Evolutionary conservation across 2,329 filamentous ascomycete genomes (phyloP).

Genomic region (Aspergillus floridensis): DNA sequence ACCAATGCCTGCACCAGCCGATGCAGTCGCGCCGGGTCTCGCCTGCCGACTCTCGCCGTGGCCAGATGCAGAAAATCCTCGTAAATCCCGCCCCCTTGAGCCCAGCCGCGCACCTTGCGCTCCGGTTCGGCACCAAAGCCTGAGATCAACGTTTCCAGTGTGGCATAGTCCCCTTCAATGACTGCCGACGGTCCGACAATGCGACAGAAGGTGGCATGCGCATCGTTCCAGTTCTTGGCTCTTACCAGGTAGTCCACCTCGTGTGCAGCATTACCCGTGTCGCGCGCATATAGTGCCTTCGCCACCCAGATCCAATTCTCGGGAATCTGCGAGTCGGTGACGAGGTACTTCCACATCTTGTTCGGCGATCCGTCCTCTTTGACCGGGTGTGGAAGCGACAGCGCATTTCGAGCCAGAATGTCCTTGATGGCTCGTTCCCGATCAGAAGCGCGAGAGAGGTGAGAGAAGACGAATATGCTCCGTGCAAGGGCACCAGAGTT

Average conservation of each 20-base stretch:
- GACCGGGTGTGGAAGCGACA: conserved; percentile 59
- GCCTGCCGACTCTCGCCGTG: conserved; percentile 37
- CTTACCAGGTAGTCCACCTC: conserved; percentile 80
- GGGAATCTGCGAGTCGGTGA: conserved; percentile 67
- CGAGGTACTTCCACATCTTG: conserved; percentile 58
- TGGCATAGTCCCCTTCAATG: conserved; percentile 75
- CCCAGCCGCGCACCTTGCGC: conserved; percentile 68
- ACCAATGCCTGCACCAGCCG: conserved; percentile 50
- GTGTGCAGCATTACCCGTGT: conserved; percentile 63
- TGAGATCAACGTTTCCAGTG: conserved; percentile 65
- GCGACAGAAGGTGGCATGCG: conserved; percentile 77
- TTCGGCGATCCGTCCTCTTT: conserved; percentile 43
- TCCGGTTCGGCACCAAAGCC: conserved; percentile 65
- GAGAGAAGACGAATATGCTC: conserved; percentile 73
- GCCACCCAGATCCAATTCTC: conserved; percentile 80
- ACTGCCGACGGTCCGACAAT: conserved; percentile 79
- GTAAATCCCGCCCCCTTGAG: conserved; percentile 77
- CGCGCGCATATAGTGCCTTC: conserved; percentile 77
- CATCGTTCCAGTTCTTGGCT: conserved; percentile 72
- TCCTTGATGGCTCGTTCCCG: conserved; percentile 69
- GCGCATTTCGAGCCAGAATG: conserved; percentile 70
- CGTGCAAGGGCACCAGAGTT: conserved; percentile 65
- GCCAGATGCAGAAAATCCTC: conserved; percentile 58
- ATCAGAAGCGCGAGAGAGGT: conserved; percentile 63
- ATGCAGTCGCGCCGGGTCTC: conserved; percentile 42